Base-by-base conservation (phyloP, 495 filamentous ascomycete species). In the Penicillium silybi region DNA sequence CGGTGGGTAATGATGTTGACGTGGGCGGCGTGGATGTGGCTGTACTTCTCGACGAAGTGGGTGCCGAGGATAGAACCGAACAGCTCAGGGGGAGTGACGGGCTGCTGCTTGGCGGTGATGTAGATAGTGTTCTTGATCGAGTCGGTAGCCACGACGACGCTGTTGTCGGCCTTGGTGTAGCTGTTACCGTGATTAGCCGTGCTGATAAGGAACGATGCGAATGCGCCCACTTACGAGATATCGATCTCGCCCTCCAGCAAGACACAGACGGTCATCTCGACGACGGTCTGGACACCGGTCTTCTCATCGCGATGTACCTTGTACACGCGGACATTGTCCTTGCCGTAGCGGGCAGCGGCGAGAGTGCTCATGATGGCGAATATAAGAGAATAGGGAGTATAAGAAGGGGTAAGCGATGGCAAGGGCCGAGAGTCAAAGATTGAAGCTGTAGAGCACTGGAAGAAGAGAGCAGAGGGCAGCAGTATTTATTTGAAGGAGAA, bases 81-180 rank as follows among this genome's bases (percentile, higher is more conserved):
- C 43, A 95, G 83, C 74, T 98, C 93, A 2, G 93, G 93, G 17
- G 93, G 91, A 44, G 85, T 90, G 50, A 97, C 88, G 42, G 93
- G 89, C 77, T 92, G 80, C 67, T 95, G 88, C 72, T 96, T 97
- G 57, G 93, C 92, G 47, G 84, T 77, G 80, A 97, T 90, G 73
- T 92, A 96, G 74, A 90, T 85, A 56, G 92, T 96, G 74, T 98
- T 96, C 76, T 98, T 98, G 77, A 96, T 92, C 9, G 91, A 92
- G 72, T 98, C 93, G 35, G 93, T 98, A 45, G 93, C 91, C 37
- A 98, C 93, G 20, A 98, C 80, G 47, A 95, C 88, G 67, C 86
- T 88, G 78, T 98, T 98, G 74, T 98, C 93, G 61, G 90, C 92
- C 64, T 81, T 69, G 52, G 91, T 98, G 78, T 96, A 97, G 46